Conservation (phyloP, 805 yeast species). For the Kluyveromyces starmeri region DNA sequence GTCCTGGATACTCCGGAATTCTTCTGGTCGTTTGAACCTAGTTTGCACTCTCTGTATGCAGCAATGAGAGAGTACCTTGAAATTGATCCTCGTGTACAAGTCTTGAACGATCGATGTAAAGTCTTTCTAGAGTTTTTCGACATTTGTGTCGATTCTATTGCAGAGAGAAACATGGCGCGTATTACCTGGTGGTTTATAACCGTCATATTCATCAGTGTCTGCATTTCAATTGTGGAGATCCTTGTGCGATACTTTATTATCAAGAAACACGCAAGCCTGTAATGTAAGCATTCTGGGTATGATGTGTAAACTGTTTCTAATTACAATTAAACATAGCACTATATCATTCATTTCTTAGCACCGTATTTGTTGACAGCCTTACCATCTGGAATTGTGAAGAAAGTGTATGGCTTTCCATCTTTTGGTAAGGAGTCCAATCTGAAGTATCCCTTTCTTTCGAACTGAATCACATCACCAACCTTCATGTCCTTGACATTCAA, state of each 20-base stretch:
- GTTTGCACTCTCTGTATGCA: constrained; percentile 80
- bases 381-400: constrained; percentile 95
- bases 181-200: constrained; percentile 85
- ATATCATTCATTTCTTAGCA: constrained; percentile 40
- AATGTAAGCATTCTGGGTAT: neutral
- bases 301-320: neutral
- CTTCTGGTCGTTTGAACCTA: constrained; percentile 95
- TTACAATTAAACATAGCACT: constrained; percentile 5
- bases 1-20: constrained; percentile 93
- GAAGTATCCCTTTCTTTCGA: constrained; percentile 95
- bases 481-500: constrained; percentile 65
- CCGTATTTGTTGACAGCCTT: constrained; percentile 72
- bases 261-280: constrained; percentile 11
- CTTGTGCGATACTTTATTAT: constrained; percentile 47
- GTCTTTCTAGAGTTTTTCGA: constrained; percentile 91
- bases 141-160: constrained; percentile 86
- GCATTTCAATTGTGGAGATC: constrained; percentile 70
- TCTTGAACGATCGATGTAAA: constrained; percentile 85
- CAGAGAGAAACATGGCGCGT: constrained; percentile 84
- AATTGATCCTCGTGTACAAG: constrained; percentile 90
- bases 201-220: constrained; percentile 67
- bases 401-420: constrained; percentile 57
- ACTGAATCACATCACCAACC: constrained; percentile 84
- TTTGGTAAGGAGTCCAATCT: constrained; percentile 55
- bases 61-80: constrained; percentile 90